These are phyloP conservation scores for Ceratocystis colombiana DNA, from an alignment of 2,329 filamentous ascomycete species.

Conservation along the genomic window DNA sequence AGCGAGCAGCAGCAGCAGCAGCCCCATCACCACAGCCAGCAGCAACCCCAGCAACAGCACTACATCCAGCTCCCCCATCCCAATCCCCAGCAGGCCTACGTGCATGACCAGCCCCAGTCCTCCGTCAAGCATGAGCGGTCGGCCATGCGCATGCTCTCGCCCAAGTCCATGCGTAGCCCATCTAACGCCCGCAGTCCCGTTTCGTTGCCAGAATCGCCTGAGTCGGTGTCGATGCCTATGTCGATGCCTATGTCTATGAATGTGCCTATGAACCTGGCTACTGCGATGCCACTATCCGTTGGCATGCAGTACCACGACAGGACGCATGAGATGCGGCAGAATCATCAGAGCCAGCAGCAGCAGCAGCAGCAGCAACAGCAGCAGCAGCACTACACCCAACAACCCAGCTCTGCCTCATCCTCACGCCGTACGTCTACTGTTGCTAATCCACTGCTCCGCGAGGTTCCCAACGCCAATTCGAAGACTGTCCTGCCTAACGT, in stretches of 20 bases:
- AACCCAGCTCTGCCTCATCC: conserved; percentile 23
- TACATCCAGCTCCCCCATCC: not conserved
- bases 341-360: not conserved
- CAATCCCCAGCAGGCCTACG: not conserved
- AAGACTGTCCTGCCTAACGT: conserved; percentile 40
- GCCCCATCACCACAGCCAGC: conserved; percentile 6
- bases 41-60: not conserved
- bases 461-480: conserved; percentile 27
- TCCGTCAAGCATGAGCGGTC: not conserved
- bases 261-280: not conserved
- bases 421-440: conserved; percentile 32
- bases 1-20: not conserved
- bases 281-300: not conserved
- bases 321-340: not conserved
- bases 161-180: conserved; percentile 15
- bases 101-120: conserved; percentile 4
- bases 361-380: not conserved
- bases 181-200: not conserved
- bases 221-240: not conserved
- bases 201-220: conserved; percentile 3
- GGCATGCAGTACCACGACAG: not conserved
- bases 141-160: conserved; percentile 14
- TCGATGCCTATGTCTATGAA: not conserved
- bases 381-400: conserved; percentile 4
- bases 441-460: conserved; percentile 28